These are phyloP conservation scores for Leucaena leucocephala DNA, from an alignment of 306 rosid genomes.

Conservation along the genomic window DNA sequence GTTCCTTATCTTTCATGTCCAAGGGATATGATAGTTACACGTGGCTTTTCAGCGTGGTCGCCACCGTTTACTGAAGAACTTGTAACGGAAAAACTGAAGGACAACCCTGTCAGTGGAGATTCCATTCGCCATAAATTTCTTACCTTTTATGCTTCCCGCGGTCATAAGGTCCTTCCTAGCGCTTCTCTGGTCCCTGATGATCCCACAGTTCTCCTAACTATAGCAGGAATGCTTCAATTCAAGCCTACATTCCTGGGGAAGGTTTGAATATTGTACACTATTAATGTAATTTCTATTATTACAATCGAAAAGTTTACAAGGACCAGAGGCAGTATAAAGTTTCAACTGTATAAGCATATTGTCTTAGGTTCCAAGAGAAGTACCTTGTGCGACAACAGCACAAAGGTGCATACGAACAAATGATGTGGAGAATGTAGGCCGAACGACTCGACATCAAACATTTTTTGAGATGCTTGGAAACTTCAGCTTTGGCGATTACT, in stretches of 20 bases:
- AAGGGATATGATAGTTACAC: conserved; percentile 29
- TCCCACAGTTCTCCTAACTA: conserved; percentile 90
- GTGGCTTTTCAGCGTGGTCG: conserved; percentile 56
- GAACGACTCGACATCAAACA: conserved; percentile 83
- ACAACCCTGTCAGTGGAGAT: conserved; percentile 63
- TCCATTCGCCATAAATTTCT: conserved; percentile 73
- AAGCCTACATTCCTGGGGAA: conserved; percentile 91
- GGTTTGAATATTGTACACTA: conserved; percentile 39
- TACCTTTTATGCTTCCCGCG: conserved; percentile 76
- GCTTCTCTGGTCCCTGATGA: conserved; percentile 91
- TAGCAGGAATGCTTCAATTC: conserved; percentile 98
- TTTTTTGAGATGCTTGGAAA: conserved; percentile 98
- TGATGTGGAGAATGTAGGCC: conserved; percentile 89
- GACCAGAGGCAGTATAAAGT: not conserved
- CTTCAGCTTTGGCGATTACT: conserved; percentile 97
- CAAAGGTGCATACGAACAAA: conserved; percentile 93
- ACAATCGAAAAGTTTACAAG: not conserved
- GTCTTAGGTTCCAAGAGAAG: conserved; percentile 64
- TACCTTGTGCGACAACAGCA: conserved; percentile 80
- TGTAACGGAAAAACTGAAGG: conserved; percentile 43
- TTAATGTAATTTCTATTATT: not conserved
- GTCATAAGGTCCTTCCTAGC: conserved; percentile 86
- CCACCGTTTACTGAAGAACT: conserved; percentile 52
- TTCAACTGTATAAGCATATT: conserved; percentile 19
- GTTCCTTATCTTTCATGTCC: conserved; percentile 14